Conservation (phyloP, 805 yeast genomes). For the Pichia scutulata region DNA sequence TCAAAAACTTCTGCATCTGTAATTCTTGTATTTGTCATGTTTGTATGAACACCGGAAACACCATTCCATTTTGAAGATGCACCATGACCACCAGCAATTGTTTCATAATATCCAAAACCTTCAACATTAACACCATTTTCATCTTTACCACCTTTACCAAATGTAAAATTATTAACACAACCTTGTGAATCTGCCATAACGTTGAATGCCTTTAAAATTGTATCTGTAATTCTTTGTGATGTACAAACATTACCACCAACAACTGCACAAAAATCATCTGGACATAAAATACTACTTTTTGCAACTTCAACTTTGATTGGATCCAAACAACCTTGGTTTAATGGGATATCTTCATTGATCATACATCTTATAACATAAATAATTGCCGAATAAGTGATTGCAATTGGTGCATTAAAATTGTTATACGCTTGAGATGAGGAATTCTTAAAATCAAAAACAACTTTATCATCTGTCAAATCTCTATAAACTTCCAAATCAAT, state of each 20-base stretch:
- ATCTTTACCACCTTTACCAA: conserved; percentile 68
- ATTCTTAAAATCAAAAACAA: conserved; percentile 76
- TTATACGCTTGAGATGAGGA: conserved; percentile 82
- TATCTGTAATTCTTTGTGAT: conserved; percentile 88
- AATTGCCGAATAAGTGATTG: conserved; percentile 83
- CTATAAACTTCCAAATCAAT: conserved; percentile 47
- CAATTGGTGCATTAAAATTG: conserved; percentile 86
- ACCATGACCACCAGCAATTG: conserved; percentile 94
- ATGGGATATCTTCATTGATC: conserved; percentile 80
- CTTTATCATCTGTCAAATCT: conserved; percentile 39
- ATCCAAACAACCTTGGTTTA: conserved; percentile 85
- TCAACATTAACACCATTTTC: conserved; percentile 41
- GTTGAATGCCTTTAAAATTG: conserved; percentile 73
- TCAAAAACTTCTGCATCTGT: conserved; percentile 89
- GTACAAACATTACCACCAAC: conserved; percentile 95
- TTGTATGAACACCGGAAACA: conserved; percentile 83
- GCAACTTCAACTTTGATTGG: conserved; percentile 70
- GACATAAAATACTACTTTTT: conserved; percentile 55
- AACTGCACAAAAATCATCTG: conserved; percentile 84
- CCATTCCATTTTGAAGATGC: conserved; percentile 82
- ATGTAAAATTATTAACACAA: conserved; percentile 88
- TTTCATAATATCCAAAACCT: conserved; percentile 88
- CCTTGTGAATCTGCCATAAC: conserved; percentile 96
- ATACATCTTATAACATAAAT: conserved; percentile 79
- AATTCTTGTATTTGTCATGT: conserved; percentile 89